Evolutionary conservation across 1,284 basidiomycete genomes (phyloP).

Genomic region (Thelephora terrestris): DNA sequence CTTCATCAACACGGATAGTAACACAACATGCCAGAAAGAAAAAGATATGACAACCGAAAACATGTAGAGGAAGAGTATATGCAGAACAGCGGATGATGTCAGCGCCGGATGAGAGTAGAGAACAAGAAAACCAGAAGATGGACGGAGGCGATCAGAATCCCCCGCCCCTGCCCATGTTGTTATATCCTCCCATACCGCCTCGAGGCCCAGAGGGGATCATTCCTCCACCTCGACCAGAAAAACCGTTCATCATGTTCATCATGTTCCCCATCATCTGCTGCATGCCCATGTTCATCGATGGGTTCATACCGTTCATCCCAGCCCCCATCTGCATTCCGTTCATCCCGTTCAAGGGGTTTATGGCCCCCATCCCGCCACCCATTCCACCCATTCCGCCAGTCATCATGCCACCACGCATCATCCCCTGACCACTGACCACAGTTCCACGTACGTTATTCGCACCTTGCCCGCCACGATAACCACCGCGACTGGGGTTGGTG

Average conservation of each 20-base stretch:
- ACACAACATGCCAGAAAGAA: too few species aligned
- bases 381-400: constrained; percentile 23
- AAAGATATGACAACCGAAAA: too few species aligned
- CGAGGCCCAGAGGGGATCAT: constrained; percentile 57
- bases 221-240: constrained; percentile 32
- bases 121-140: constrained; percentile 39
- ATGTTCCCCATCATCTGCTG: constrained; percentile 31
- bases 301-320: constrained; percentile 1
- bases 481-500: constrained; percentile 29
- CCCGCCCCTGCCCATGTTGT: constrained; percentile 31
- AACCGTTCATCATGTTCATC: constrained; percentile 33
- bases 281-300: neutral
- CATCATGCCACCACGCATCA: constrained; percentile 30
- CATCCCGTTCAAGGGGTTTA: constrained; percentile 33
- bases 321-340: constrained; percentile 12
- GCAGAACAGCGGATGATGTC: constrained; percentile 10
- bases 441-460: constrained; percentile 32
- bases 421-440: constrained; percentile 30
- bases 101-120: constrained; percentile 13
- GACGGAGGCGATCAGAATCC: constrained; percentile 16
- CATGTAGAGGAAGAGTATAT: too few species aligned
- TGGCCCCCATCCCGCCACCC: constrained; percentile 24
- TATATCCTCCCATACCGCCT: constrained; percentile 37
- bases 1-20: too few species aligned
- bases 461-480: constrained; percentile 20